Conservation (phyloP, 2,329 filamentous ascomycete species). For the Canariomyces notabilis region DNA sequence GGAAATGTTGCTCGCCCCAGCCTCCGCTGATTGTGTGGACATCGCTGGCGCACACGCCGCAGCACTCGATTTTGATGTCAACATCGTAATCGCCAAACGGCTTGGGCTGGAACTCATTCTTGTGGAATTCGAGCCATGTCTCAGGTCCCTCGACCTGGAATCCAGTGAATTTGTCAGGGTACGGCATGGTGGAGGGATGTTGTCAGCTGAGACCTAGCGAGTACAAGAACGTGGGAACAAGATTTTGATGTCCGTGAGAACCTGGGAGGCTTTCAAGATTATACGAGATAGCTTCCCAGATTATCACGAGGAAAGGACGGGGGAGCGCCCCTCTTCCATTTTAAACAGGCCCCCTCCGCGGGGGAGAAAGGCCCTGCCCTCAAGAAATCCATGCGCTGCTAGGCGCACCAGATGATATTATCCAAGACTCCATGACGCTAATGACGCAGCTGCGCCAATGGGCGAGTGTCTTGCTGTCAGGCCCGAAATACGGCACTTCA, state of each 20-base stretch:
- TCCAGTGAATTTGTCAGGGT: constrained; percentile 56
- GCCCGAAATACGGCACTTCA: background rate
- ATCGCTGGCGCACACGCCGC: constrained; percentile 70
- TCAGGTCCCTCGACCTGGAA: constrained; percentile 54
- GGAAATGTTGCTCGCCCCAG: constrained; percentile 59
- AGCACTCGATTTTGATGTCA: constrained; percentile 80
- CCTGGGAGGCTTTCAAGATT: no score
- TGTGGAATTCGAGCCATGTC: constrained; percentile 57
- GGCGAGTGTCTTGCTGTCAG: background rate
- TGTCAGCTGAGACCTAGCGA: background rate
- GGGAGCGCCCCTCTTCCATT: constrained; percentile 1
- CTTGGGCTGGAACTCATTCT: constrained; percentile 75
- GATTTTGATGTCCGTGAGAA: no score
- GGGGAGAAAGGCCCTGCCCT: no score
- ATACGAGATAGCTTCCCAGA: no score
- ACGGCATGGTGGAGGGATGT: constrained; percentile 38
- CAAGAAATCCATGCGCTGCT: background rate
- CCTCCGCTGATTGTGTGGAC: constrained; percentile 66
- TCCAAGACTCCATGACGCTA: constrained; percentile 12
- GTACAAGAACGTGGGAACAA: background rate
- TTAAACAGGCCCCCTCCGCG: constrained; percentile 1
- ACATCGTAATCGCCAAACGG: constrained; percentile 83
- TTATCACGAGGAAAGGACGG: no score
- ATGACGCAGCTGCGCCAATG: constrained; percentile 5
- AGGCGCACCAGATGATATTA: constrained; percentile 9